phyloP scores from a whole-genome alignment of 176 grass and related monocot species.

The Ampelocalamus luodianensis region DNA sequence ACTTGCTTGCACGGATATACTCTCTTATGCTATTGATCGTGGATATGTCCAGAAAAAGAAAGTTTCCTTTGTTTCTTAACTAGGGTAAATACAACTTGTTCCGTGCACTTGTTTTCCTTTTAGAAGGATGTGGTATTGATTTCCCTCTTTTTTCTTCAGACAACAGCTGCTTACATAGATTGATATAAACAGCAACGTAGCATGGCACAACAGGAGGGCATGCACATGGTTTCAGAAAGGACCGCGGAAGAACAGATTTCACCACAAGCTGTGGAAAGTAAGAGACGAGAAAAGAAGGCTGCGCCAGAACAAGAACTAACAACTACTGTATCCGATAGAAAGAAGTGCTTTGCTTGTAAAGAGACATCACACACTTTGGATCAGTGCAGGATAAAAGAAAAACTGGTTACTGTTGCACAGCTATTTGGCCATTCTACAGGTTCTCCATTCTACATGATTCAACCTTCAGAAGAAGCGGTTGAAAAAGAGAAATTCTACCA shows the following conservation, averaged over 20 bases:
- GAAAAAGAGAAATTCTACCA: slow-evolving; percentile 35
- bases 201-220: not conserved
- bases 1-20: not conserved
- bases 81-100: not conserved
- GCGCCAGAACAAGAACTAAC: not conserved
- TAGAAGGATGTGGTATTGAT: not conserved
- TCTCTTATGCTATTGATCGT: slow-evolving; percentile 6
- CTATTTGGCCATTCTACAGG: slow-evolving; percentile 52
- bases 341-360: slow-evolving; percentile 46
- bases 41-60: slow-evolving; percentile 8
- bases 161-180: slow-evolving; percentile 27
- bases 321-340: not conserved
- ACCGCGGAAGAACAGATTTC: slow-evolving; percentile 3
- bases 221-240: not conserved
- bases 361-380: slow-evolving; percentile 44
- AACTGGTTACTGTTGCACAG: slow-evolving; percentile 3
- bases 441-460: slow-evolving; percentile 40
- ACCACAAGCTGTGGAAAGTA: slow-evolving; percentile 9
- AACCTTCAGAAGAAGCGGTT: slow-evolving; percentile 16
- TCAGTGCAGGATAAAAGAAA: slow-evolving; percentile 38
- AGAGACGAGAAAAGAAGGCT: not conserved
- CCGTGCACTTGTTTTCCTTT: slow-evolving; percentile 1
- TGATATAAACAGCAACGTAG: not conserved
- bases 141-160: not conserved
- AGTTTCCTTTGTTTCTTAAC: not conserved